Evolutionary conservation across 495 filamentous ascomycete species (phyloP).

Genomic region (Melanomma pulvis-pyrius): DNA sequence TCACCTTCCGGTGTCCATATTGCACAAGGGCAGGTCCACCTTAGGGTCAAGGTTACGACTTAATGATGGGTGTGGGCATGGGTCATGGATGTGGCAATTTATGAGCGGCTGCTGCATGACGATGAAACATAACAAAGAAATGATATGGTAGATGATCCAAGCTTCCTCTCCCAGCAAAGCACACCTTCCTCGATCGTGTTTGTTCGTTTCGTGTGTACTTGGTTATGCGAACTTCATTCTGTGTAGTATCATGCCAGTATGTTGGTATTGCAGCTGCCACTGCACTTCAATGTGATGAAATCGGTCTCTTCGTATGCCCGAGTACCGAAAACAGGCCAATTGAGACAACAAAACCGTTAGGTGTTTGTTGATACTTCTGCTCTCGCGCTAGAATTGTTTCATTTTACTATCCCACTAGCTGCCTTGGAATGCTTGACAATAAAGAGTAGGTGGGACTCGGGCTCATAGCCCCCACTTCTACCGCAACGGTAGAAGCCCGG

Average conservation of each 20-base stretch:
- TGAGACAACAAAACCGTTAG: no score
- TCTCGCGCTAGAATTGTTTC: no score
- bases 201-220: background rate
- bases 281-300: no score
- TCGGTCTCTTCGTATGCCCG: no score
- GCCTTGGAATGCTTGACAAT: no score
- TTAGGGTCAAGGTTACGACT: conserved; percentile 21
- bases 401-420: no score
- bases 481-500: no score
- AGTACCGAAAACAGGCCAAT: no score
- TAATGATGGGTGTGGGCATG: conserved; percentile 25
- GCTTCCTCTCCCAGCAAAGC: background rate
- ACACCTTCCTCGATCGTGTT: background rate
- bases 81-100: conserved; percentile 29
- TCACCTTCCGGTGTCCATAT: conserved; percentile 13
- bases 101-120: conserved; percentile 29
- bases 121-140: conserved; percentile 3
- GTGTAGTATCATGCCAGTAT: background rate
- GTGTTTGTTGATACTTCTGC: no score
- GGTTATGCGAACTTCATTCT: background rate
- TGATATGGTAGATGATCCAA: background rate
- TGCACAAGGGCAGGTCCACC: conserved; percentile 11
- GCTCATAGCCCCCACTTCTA: no score
- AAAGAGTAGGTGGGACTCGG: no score
- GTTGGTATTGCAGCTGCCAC: no score